Evolutionary conservation across 306 rosid species (phyloP), one percentile per base, ranked within the genome.

Genomic region (Carpinus fangiana): DNA sequence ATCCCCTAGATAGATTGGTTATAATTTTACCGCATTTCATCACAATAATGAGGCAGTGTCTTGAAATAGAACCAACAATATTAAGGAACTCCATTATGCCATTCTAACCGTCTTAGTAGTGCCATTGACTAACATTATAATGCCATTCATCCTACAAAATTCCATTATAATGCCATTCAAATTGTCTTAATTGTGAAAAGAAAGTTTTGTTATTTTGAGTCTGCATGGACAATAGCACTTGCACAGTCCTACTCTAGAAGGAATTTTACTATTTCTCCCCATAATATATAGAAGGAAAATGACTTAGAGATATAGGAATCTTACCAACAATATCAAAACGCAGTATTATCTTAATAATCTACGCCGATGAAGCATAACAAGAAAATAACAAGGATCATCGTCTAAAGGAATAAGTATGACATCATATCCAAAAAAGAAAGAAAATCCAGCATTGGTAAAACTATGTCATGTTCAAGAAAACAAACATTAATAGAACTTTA

Each of bases 401-500:
- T 31, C 47, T 10, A 34, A 50, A 7, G 8, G 38, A 4, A 59
- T 59, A 36, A 48, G 46, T 34, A 17, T 4, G 41, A 34, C 21
- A 68, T 18, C 73, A 23, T 47, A 59, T 31, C 18, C 31, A 57
- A 17, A 8, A 54, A 23, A 43, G 45, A 56, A 50, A 51, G 48
- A 12, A 38, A 52, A 26, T 57, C 34, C n/a, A 36, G 77, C 71
- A 41, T 21, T 38, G 9, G 66, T 20, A 43, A 65, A 55, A 53
- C 17, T 28, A 10, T 17, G 12, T 72, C 70, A 52, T 45, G 41
- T 51, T 53, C 14, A 28, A 43, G 54, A 61, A 41, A 2, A 9
- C 46, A 64, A 57, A 46, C 77, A 36, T 60, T 74, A 71, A 73
- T 53, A 23, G 21, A 84, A 75, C 43, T 52, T 34, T 1, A 56